Evolutionary conservation across 2,329 filamentous ascomycete species (phyloP).

Genomic region (Fusarium nygamai): DNA sequence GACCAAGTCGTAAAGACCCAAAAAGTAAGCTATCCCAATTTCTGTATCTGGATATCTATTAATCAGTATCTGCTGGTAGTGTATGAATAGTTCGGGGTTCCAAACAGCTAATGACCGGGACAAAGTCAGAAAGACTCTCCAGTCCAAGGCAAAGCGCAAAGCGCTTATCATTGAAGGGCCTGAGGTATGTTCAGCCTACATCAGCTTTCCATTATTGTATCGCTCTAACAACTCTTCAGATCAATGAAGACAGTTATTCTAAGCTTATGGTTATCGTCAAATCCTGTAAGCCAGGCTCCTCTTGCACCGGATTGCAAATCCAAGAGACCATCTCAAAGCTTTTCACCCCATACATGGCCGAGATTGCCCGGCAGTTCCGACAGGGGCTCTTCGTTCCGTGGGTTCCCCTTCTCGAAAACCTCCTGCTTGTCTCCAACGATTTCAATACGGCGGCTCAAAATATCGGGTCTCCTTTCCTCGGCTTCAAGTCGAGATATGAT

Average conservation of each 20-base stretch:
- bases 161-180: not conserved
- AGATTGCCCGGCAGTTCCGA: not conserved
- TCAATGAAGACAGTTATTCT: not conserved
- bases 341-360: not conserved
- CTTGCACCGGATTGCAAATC: not conserved
- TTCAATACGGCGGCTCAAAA: not conserved
- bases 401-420: not conserved
- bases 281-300: not conserved
- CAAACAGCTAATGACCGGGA: not conserved
- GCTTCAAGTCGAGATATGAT: not conserved
- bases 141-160: not conserved
- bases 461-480: not conserved
- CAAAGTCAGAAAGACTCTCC: not conserved
- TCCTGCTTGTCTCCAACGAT: not conserved
- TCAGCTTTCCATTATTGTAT: not conserved
- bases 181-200: not conserved
- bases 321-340: not conserved
- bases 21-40: not conserved
- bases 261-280: not conserved
- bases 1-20: not conserved
- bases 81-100: not conserved
- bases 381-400: not conserved
- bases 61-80: fast-evolving
- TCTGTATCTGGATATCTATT: not conserved
- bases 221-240: not conserved